Evolutionary conservation across 805 yeast genomes (phyloP).

Genomic region (Nematodospora valgi): DNA sequence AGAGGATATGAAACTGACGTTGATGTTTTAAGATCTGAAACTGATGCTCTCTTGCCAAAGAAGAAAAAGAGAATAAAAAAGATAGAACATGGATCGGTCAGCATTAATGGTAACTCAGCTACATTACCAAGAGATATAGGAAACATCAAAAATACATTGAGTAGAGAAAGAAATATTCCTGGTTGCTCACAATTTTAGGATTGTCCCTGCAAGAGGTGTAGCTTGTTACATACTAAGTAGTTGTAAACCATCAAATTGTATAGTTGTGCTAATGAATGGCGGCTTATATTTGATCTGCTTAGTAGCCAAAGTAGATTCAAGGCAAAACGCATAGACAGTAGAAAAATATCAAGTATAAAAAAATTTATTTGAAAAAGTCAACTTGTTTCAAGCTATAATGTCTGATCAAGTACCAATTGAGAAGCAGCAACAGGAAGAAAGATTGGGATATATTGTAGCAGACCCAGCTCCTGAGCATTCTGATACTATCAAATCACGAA

Average conservation of each 20-base stretch:
- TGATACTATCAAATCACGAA: conserved; percentile 16
- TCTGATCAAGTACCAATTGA: conserved; percentile 30
- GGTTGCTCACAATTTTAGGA: conserved; percentile 6
- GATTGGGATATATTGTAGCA: conserved; percentile 1
- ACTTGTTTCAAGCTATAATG: no score
- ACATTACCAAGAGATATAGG: conserved; percentile 23
- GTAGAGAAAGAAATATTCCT: conserved; percentile 19
- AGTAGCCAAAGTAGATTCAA: not conserved
- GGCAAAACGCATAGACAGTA: not conserved
- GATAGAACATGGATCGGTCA: conserved; percentile 18
- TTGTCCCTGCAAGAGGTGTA: conserved; percentile 1
- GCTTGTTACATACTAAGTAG: no score
- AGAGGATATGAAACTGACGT: conserved; percentile 44
- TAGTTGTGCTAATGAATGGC: no score
- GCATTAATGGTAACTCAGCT: conserved; percentile 7
- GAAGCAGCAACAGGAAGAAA: conserved; percentile 5
- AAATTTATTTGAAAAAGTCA: not conserved
- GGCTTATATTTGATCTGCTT: no score
- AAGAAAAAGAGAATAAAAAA: conserved; percentile 12
- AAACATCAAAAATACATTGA: conserved; percentile 17
- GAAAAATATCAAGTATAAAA: conserved; percentile 4
- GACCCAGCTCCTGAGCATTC: not conserved
- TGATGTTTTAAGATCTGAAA: conserved; percentile 30
- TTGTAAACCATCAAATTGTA: no score
- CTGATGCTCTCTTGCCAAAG: conserved; percentile 27